Percentiles rank a stretch among this genome's conserved stretches.
phyloP scores from a whole-genome alignment of 2,329 filamentous ascomycete genomes.

The Fonsecaea monophora region DNA sequence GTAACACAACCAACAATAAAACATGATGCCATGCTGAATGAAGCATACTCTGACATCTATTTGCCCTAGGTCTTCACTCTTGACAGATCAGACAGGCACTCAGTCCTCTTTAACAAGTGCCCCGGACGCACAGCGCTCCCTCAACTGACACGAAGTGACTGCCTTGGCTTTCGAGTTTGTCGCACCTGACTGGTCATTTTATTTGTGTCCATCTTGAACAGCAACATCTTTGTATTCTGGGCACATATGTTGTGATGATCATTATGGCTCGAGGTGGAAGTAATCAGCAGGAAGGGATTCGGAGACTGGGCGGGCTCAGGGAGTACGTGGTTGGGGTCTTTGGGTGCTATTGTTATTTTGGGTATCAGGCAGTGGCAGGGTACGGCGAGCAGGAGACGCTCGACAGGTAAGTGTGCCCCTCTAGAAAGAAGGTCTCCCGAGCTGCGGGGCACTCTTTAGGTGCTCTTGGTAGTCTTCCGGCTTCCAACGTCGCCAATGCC shows the following conservation, averaged over 20 bases:
- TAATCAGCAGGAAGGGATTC: no score
- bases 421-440: background rate
- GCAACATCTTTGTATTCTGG: background rate
- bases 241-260: background rate
- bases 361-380: no score
- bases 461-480: background rate
- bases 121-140: background rate
- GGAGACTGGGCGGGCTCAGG: no score
- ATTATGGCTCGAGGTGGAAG: background rate
- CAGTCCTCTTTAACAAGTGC: background rate
- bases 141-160: background rate
- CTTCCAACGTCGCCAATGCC: conserved; percentile 4
- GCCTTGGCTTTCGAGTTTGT: background rate
- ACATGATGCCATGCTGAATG: no score
- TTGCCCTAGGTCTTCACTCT: no score
- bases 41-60: no score
- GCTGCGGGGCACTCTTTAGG: background rate
- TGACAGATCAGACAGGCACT: background rate
- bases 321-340: no score
- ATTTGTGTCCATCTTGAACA: background rate
- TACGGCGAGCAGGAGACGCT: no score
- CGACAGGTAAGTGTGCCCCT: background rate
- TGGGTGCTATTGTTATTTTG: no score
- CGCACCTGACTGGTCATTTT: background rate
- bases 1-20: no score